Base-by-base conservation (phyloP, 202 grass and related monocot genomes). In the Sporobolus alterniflorus region DNA sequence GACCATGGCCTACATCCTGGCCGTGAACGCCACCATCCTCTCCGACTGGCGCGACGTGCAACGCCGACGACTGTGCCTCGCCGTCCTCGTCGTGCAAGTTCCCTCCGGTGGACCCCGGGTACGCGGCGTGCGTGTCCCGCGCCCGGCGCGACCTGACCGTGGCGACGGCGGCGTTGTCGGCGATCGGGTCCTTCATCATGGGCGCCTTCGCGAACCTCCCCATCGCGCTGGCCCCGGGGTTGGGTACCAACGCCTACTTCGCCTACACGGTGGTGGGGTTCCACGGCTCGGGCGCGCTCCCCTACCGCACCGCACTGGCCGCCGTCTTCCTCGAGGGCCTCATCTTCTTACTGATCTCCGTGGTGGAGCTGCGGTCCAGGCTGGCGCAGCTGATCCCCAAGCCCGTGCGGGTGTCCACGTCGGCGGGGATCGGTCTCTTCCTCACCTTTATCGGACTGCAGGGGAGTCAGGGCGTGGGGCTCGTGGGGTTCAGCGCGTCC, bases 211-310 rank as follows among this genome's bases (percentile, higher is more conserved):
- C 95, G 41, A 98, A 98, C 82, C 88, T 98, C 28, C 95, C 92
- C 6, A 69, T 98, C n/a, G 92, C 86, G 24, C 86, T 95, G 6
- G 95, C 95, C 0, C 92, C 90, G 0, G 92, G 95, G 67, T 95
- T 98, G 95, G 95, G 90, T 34, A 88, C 90, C 25, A 98, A 98
- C 67, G 95, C 95, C 41, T 98, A 98, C 87, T 98, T 98, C 72
- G 82, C 95, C 9, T 98, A 98, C 85, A 95, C 92, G 0, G 90
- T 95, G 44, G 92, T 98, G 15, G 92, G 95, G 0, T 98, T 90
- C 83, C 95, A 98, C 59, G 90, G 92, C 85, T 95, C 95, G 25
- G 92, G 95, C 48, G 81, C 78, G 67, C 87, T 98, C 72, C 47
- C 88, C 3, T 98, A 95, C 79, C 42, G 86, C 43, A 91, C 79